Base-by-base conservation (phyloP, 2,329 filamentous ascomycete species). In the Dothistroma septosporum region DNA sequence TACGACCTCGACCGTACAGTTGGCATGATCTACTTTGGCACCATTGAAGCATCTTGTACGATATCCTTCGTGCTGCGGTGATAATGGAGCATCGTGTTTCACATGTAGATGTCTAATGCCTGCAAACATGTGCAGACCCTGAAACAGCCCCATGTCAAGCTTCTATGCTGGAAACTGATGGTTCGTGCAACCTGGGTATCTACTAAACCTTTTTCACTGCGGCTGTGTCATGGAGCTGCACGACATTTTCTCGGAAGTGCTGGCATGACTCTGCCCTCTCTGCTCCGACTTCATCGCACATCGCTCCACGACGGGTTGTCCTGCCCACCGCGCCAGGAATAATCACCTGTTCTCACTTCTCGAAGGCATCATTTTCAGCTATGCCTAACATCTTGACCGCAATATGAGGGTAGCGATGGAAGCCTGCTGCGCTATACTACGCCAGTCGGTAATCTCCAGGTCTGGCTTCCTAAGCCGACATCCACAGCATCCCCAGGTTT, bases 71-170 rank as follows among this genome's bases (percentile, higher is more conserved):
- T 28, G 24, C 24, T 28, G 24, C 6, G 24, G 24, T 28, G 6
- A 28, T 6, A 28, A 28, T 28, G n/a, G 19, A 44, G 41, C 41
- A 8, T 19, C 1, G 14, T 44, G 41, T 44, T 16, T 44, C 41
- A 44, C 14, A 44, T n/a, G 4, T 44, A 19, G 41, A n/a, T n/a
- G 9, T 16, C 8, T n/a, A 44, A 44, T 19, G 41, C 41, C 41
- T 44, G 41, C 41, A 44, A n/a, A 54, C 31, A 37, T 54, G 52
- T 24, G 31, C 31, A 22, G 8, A 41, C 22, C 31, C 6, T 33
- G 52, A 41, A 54, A 33, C 52, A 6, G 41, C 41, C 14, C 41
- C 41, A 44, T 44, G 46, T 44, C 46, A 57, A 57, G 55, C 55
- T 57, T 57, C 28, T 12, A 8, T 35, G n/a, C 41, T 14, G n/a